phyloP scores from a whole-genome alignment of 192 early-diverging fungal species.

The Phlyctochytrium arcticum region DNA sequence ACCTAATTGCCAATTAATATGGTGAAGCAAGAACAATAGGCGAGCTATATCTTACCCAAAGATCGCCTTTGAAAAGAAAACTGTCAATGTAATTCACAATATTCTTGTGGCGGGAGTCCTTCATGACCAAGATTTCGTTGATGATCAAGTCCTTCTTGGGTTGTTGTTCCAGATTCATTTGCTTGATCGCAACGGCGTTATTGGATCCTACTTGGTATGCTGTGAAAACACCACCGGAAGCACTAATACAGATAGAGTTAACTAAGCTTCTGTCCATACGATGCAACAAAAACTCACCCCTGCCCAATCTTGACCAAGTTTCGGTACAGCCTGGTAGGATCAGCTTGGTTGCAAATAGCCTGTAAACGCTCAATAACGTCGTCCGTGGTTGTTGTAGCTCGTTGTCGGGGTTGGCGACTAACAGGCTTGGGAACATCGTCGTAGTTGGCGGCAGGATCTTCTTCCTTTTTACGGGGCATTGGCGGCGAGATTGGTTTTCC shows the following conservation, averaged over 20 bases:
- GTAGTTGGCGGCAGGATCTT: not conserved
- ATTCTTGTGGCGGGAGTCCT: conserved; percentile 53
- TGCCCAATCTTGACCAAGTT: conserved; percentile 90
- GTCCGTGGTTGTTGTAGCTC: conserved; percentile 55
- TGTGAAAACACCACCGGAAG: conserved; percentile 91
- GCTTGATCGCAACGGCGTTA: conserved; percentile 86
- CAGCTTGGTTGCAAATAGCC: conserved; percentile 79
- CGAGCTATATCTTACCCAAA: conserved; percentile 49
- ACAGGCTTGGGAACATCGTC: conserved; percentile 6
- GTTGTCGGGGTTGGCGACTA: conserved; percentile 9
- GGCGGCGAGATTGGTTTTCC: not conserved
- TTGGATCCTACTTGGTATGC: conserved; percentile 63
- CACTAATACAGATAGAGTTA: conserved; percentile 46
- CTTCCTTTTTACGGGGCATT: not conserved
- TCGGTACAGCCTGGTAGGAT: conserved; percentile 82
- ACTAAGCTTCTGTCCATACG: not conserved
- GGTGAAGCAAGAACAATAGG: not conserved
- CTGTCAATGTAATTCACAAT: conserved; percentile 84
- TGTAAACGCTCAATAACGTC: conserved; percentile 78
- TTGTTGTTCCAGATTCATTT: conserved; percentile 94
- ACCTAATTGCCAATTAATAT: conserved; percentile 33
- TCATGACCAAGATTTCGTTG: conserved; percentile 68
- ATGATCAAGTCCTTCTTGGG: conserved; percentile 96
- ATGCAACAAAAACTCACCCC: conserved; percentile 46
- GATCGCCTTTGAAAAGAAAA: conserved; percentile 69